These are phyloP conservation scores for Fraxinus americana DNA, from an alignment of 257 asterid species.

Conservation along the genomic window DNA sequence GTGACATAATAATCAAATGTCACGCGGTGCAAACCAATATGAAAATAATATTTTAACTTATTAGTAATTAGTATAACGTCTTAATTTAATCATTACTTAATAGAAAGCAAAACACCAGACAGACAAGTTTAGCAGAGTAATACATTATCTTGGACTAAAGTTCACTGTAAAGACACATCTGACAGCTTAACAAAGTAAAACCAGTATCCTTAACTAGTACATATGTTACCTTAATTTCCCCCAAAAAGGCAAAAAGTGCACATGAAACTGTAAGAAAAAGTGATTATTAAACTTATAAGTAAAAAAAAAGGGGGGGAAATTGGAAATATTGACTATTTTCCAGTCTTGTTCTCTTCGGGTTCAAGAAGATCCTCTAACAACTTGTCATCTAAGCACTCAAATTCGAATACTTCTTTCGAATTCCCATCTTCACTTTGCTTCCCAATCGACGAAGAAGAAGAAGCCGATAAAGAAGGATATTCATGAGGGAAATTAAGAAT, in stretches of 20 bases:
- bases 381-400: conserved; percentile 47
- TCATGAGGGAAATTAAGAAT: conserved; percentile 72
- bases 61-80: not conserved
- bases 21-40: too few species aligned
- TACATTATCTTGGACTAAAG: not conserved
- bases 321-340: not conserved
- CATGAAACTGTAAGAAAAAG: not conserved
- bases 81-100: not conserved
- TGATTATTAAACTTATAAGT: not conserved
- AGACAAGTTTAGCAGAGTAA: not conserved
- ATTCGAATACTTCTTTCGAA: conserved; percentile 38
- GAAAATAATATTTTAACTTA: not conserved
- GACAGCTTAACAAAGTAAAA: not conserved
- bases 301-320: too few species aligned
- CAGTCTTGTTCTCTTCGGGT: conserved; percentile 18
- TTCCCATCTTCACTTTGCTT: conserved; percentile 21
- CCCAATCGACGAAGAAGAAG: not conserved
- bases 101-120: not conserved
- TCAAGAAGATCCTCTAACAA: conserved; percentile 53
- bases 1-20: not conserved
- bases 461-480: conserved; percentile 37
- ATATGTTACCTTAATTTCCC: too few species aligned
- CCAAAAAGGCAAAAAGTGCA: conserved; percentile 14
- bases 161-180: not conserved
- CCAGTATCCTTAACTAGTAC: not conserved